These are phyloP conservation scores for Talaromyces rugulosus DNA, from an alignment of 2,329 filamentous ascomycete species.

Conservation along the genomic window DNA sequence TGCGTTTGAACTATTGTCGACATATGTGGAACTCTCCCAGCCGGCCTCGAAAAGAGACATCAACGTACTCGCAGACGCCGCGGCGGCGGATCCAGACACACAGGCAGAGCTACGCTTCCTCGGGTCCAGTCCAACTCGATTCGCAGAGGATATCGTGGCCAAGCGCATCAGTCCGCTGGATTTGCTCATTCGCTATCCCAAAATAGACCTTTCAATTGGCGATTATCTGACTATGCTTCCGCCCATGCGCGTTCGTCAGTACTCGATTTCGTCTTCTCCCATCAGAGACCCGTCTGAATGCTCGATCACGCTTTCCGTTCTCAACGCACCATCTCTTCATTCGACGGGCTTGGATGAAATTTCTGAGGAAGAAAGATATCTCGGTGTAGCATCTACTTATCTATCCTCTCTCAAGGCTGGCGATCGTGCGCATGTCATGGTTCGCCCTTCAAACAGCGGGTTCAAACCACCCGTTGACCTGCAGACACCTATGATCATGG, in stretches of 20 bases:
- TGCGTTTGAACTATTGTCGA: conserved; percentile 60
- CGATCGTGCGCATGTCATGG: conserved; percentile 29
- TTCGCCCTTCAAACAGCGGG: conserved; percentile 31
- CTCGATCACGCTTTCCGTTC: conserved; percentile 58
- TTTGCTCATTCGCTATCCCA: conserved; percentile 61
- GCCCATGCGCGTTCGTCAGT: conserved; percentile 73
- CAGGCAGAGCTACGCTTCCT: conserved; percentile 37
- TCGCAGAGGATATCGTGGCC: conserved; percentile 46
- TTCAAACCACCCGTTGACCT: conserved; percentile 34
- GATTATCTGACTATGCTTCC: conserved; percentile 68
- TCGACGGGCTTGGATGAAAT: not conserved
- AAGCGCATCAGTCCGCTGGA: conserved; percentile 59
- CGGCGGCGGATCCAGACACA: conserved; percentile 44
- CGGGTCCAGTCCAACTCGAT: conserved; percentile 32
- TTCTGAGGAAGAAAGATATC: conserved; percentile 38
- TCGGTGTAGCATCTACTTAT: conserved; percentile 13
- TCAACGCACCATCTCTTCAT: not conserved
- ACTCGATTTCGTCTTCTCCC: conserved; percentile 74
- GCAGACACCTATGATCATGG: conserved; percentile 37
- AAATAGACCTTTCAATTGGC: conserved; percentile 59
- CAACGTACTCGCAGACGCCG: conserved; percentile 41
- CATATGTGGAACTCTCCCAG: conserved; percentile 69
- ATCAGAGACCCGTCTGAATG: conserved; percentile 54
- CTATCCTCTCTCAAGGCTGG: conserved; percentile 43
- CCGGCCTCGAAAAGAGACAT: conserved; percentile 66